These are phyloP conservation scores for Puccinia hordei DNA, from an alignment of 1,284 basidiomycete species.

Conservation along the genomic window DNA sequence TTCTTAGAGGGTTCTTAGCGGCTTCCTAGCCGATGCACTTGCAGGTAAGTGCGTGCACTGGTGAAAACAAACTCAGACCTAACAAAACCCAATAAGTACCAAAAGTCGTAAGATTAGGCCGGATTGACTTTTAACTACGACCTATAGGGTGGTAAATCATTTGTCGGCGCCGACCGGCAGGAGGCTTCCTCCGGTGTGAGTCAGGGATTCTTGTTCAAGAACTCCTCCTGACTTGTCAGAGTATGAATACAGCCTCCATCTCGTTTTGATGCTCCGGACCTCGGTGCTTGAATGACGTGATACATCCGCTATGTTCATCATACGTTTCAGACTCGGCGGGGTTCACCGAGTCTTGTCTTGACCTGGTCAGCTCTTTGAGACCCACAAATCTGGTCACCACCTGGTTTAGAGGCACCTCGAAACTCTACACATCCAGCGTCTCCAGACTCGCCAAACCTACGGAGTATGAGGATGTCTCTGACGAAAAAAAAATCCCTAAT, in stretches of 20 bases:
- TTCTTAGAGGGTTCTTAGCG: too few relatives aligned
- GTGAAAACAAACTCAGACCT: too few relatives aligned
- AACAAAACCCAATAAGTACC: too few relatives aligned
- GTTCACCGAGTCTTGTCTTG: background rate
- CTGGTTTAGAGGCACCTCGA: background rate
- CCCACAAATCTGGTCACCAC: background rate
- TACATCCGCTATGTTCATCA: background rate
- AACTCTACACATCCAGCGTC: background rate
- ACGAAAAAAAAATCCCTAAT: background rate
- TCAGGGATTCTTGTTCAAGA: too few relatives aligned
- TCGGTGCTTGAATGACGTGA: slow-evolving; percentile 12
- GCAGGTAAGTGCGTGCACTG: too few relatives aligned
- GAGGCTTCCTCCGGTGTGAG: too few relatives aligned
- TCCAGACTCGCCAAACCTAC: background rate
- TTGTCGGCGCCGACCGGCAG: too few relatives aligned
- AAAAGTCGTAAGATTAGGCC: too few relatives aligned
- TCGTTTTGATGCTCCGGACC: background rate
- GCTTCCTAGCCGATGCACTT: too few relatives aligned
- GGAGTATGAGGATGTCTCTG: too few relatives aligned
- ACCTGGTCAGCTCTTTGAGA: background rate
- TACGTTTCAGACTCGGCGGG: slow-evolving; percentile 24
- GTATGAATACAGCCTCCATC: background rate
- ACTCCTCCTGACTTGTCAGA: slow-evolving; percentile 2
- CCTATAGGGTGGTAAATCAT: too few relatives aligned
- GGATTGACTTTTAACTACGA: too few relatives aligned